These are phyloP conservation scores for Cinnamomum chago DNA, from an alignment of 164 flowering plant genomes.

Conservation along the genomic window DNA sequence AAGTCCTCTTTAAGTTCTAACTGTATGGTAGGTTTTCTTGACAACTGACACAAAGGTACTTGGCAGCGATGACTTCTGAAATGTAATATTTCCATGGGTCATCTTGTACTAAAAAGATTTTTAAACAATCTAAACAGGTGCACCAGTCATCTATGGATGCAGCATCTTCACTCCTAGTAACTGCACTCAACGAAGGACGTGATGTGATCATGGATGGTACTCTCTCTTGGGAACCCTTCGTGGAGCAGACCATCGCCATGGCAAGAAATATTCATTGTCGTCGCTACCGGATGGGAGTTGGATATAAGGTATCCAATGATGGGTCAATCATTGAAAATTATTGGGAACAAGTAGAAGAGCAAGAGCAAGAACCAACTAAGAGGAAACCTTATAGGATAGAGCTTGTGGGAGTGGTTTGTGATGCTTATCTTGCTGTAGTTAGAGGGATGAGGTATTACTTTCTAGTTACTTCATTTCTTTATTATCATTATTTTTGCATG, in stretches of 20 bases:
- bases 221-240: conserved; percentile 85
- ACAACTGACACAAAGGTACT: too few species aligned
- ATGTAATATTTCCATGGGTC: too few species aligned
- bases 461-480: not conserved
- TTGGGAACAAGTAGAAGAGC: conserved; percentile 63
- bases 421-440: conserved; percentile 79
- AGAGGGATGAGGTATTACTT: conserved; percentile 81
- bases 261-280: conserved; percentile 66
- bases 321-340: conserved; percentile 71
- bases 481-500: not conserved
- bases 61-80: too few species aligned
- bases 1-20: too few species aligned
- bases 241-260: conserved; percentile 80
- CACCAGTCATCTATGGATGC: conserved; percentile 94
- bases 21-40: too few species aligned
- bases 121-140: conserved; percentile 40
- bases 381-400: conserved; percentile 84
- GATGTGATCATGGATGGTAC: conserved; percentile 97
- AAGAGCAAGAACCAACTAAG: conserved; percentile 21
- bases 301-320: conserved; percentile 63
- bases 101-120: too few species aligned
- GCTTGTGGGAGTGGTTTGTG: conserved; percentile 91
- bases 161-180: conserved; percentile 86
- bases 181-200: conserved; percentile 88
- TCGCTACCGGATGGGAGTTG: conserved; percentile 86